phyloP scores from a whole-genome alignment of 202 grass and related monocot species.

The Elaeis oleifera region DNA sequence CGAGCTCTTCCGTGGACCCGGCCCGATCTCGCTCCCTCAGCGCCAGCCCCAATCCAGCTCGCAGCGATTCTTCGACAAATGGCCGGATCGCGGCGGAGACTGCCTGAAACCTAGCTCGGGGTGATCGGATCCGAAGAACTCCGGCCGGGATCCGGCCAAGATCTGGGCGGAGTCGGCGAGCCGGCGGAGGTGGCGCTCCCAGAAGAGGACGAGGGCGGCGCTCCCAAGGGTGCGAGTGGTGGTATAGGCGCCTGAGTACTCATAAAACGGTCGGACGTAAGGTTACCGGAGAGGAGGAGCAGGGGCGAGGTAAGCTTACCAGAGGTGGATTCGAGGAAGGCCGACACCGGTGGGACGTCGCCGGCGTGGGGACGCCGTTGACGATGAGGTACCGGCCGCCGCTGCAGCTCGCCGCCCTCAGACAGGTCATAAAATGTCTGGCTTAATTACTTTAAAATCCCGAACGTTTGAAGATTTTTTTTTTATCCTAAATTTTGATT shows the following conservation, averaged over 20 bases:
- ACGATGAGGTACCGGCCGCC: slow-evolving; percentile 19
- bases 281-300: not conserved
- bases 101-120: not conserved
- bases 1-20: slow-evolving; percentile 26
- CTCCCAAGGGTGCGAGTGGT: slow-evolving; percentile 28
- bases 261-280: not conserved
- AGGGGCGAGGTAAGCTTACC: slow-evolving; percentile 10
- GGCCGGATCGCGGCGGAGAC: not conserved
- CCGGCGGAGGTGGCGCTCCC: slow-evolving; percentile 43
- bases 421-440: no score
- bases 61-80: slow-evolving; percentile 40
- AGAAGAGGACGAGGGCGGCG: slow-evolving; percentile 28
- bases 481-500: no score
- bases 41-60: slow-evolving; percentile 31
- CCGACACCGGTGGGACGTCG: slow-evolving; percentile 26
- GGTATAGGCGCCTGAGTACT: slow-evolving; percentile 35
- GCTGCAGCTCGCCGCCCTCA: not conserved
- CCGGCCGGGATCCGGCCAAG: slow-evolving; percentile 26
- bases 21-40: not conserved
- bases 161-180: slow-evolving; percentile 33
- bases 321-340: slow-evolving; percentile 40
- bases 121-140: no score
- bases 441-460: no score
- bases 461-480: no score
- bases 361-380: slow-evolving; percentile 28